These are phyloP conservation scores for Dimocarpus longan DNA, from an alignment of 345 rosid genomes.

Conservation along the genomic window DNA sequence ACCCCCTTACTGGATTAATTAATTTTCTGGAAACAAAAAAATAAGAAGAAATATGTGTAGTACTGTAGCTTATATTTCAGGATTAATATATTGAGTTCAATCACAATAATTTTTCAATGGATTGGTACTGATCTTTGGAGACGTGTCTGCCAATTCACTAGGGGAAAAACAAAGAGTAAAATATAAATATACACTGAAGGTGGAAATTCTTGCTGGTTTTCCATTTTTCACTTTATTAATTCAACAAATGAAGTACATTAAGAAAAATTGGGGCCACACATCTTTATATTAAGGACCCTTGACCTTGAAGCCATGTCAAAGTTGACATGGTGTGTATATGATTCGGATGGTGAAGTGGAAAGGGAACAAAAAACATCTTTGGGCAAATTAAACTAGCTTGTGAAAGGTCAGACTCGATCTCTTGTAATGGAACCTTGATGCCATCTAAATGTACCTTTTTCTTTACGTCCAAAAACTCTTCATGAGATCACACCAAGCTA, in stretches of 20 bases:
- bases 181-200: too few relatives aligned
- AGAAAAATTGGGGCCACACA: too few relatives aligned
- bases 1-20: background rate
- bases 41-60: background rate
- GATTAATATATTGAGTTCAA: background rate
- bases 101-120: background rate
- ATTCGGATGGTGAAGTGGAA: too few relatives aligned
- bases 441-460: background rate
- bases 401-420: background rate
- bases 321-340: too few relatives aligned
- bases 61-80: background rate
- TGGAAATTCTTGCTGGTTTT: background rate
- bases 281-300: too few relatives aligned
- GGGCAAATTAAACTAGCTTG: background rate
- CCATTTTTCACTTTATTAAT: too few relatives aligned
- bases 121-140: background rate
- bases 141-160: background rate
- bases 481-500: background rate
- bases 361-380: too few relatives aligned
- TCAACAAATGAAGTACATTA: too few relatives aligned
- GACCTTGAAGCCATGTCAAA: too few relatives aligned
- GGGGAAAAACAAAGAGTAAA: background rate
- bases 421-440: background rate
- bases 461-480: background rate
- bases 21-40: background rate